Percentiles rank a stretch among this genome's conserved stretches.
phyloP scores from a whole-genome alignment of 164 flowering plant genomes.

The Sextonia rubra region DNA sequence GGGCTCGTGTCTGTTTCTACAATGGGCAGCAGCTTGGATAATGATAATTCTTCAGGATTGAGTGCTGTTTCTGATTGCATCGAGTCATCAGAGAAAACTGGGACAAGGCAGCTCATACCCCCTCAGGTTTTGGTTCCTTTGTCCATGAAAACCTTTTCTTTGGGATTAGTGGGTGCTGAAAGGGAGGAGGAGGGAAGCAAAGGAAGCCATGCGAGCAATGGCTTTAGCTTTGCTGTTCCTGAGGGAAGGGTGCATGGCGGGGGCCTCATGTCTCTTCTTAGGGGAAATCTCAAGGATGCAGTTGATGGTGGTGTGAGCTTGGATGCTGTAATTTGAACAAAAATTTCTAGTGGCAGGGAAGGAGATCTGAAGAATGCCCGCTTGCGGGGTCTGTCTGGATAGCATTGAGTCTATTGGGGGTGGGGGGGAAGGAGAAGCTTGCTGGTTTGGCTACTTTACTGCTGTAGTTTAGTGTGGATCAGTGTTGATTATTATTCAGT shows the following conservation, averaged over 20 bases:
- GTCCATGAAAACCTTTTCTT: constrained; percentile 61
- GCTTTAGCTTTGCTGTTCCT: constrained; percentile 45
- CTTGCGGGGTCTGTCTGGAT: too few species aligned
- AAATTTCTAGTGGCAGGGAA: neutral
- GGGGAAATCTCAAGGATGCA: constrained; percentile 63
- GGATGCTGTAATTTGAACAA: neutral
- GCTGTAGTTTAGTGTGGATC: too few species aligned
- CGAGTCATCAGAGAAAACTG: constrained; percentile 45
- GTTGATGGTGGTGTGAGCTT: constrained; percentile 32
- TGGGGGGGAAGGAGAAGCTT: constrained; percentile 12
- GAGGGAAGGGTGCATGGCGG: constrained; percentile 98
- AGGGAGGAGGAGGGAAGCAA: constrained; percentile 13
- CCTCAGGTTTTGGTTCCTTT: constrained; percentile 75
- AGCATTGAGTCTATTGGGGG: neutral
- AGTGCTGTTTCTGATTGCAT: constrained; percentile 49
- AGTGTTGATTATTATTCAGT: too few species aligned
- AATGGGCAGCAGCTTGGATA: constrained; percentile 33
- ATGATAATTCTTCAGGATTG: constrained; percentile 40
- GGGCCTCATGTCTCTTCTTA: constrained; percentile 72
- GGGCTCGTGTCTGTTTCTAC: constrained; percentile 55
- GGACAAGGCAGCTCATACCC: constrained; percentile 52
- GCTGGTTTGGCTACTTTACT: too few species aligned
- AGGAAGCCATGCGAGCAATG: constrained; percentile 18
- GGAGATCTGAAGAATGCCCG: neutral
- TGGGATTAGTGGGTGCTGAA: constrained; percentile 22